Evolutionary conservation across 2,329 filamentous ascomycete genomes (phyloP).

Genomic region (Chaetomium strumarium): DNA sequence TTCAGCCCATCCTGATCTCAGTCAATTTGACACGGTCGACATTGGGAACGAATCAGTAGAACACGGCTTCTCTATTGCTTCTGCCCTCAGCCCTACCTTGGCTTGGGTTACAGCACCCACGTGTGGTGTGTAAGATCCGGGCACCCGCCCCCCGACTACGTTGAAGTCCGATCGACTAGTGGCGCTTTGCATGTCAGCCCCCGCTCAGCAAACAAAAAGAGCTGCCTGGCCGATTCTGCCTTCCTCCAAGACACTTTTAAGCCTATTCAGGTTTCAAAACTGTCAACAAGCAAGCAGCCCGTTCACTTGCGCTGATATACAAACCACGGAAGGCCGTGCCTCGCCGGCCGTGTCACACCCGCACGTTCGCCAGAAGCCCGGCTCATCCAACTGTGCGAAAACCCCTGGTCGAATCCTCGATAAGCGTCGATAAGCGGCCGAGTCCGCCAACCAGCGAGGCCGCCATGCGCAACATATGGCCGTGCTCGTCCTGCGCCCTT

Average conservation of each 20-base stretch:
- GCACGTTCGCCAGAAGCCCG: background rate
- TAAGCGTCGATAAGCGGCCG: conserved; percentile 15
- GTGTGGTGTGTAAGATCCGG: conserved; percentile 5
- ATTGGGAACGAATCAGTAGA: background rate
- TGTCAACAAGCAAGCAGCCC: background rate
- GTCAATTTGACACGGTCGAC: background rate
- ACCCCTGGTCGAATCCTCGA: background rate
- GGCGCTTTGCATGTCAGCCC: conserved; percentile 17
- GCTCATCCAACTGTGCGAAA: conserved; percentile 7
- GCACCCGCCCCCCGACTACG: background rate
- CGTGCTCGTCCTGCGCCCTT: conserved; percentile 25
- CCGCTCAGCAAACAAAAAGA: conserved; percentile 18
- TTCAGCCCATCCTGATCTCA: background rate
- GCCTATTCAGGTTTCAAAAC: background rate
- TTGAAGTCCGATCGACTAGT: background rate
- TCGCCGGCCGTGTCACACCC: background rate
- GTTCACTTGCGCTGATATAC: background rate
- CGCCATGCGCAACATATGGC: conserved; percentile 26
- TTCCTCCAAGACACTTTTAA: background rate
- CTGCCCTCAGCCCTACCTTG: conserved; percentile 15
- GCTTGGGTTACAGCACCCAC: background rate
- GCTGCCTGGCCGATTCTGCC: conserved; percentile 14
- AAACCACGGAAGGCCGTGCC: background rate
- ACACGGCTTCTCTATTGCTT: background rate
- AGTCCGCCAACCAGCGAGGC: conserved; percentile 6